Percentiles rank a stretch among this genome's conserved stretches.
These are phyloP conservation scores for Hysterium pulicare DNA, from an alignment of 2,329 filamentous ascomycete genomes.

Conservation along the genomic window DNA sequence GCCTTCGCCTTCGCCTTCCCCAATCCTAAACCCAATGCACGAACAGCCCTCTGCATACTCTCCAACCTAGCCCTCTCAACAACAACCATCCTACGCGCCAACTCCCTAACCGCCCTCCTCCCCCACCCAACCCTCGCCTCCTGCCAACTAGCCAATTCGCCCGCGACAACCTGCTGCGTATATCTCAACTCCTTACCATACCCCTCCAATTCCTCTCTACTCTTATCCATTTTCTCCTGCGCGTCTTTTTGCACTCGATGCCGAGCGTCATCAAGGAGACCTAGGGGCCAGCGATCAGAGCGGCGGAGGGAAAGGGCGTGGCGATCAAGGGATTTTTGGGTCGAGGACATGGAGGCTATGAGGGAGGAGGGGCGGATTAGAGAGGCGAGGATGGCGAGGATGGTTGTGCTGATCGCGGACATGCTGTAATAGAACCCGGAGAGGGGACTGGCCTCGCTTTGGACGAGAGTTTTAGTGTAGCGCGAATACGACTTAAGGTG, in stretches of 20 bases:
- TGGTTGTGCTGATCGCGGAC: constrained; percentile 76
- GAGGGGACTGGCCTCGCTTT: constrained; percentile 70
- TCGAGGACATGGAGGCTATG: constrained; percentile 70
- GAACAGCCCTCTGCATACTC: constrained; percentile 74
- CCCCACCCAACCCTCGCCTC: constrained; percentile 80
- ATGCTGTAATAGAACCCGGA: constrained; percentile 71
- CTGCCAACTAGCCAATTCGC: constrained; percentile 91
- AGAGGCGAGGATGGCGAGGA: constrained; percentile 74
- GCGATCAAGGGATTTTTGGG: constrained; percentile 74
- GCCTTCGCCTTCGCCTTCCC: constrained; percentile 1
- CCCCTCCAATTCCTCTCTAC: constrained; percentile 66
- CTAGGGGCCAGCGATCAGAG: constrained; percentile 74
- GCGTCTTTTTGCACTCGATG: constrained; percentile 79
- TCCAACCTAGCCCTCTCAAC: constrained; percentile 76
- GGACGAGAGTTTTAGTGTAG: constrained; percentile 64
- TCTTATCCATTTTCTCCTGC: constrained; percentile 71
- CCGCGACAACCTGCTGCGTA: constrained; percentile 89
- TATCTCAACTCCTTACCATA: constrained; percentile 82
- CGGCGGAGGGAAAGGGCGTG: constrained; percentile 71
- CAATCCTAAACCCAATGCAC: constrained; percentile 44
- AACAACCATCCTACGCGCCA: constrained; percentile 76
- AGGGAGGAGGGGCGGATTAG: constrained; percentile 76
- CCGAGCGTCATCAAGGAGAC: constrained; percentile 81
- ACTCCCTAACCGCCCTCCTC: constrained; percentile 67
- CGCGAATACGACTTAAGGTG: constrained; percentile 70